Percentiles rank a stretch among this genome's conserved stretches.
phyloP scores from a whole-genome alignment of 768 basidiomycete genomes.

The Mycena olivaceomarginata region DNA sequence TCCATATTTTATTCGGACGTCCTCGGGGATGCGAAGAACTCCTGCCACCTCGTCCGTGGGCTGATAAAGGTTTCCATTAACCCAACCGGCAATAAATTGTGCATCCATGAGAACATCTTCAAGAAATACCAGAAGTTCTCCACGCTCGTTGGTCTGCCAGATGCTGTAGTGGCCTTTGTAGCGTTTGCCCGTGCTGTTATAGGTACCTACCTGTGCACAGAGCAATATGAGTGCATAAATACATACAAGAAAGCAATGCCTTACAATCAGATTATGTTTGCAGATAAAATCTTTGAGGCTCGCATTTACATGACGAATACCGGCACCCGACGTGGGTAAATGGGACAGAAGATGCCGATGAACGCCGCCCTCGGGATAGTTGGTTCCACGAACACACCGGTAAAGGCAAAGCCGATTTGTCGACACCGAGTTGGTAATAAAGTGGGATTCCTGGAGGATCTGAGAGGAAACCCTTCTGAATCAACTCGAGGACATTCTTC shows the following conservation, averaged over 20 bases:
- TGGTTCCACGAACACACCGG: slow-evolving; percentile 55
- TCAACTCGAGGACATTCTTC: slow-evolving; percentile 47
- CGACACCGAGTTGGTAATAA: slow-evolving; percentile 43
- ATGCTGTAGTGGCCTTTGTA: slow-evolving; percentile 21
- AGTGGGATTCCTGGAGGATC: slow-evolving; percentile 56
- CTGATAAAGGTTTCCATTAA: slow-evolving; percentile 42
- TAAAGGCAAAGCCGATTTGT: slow-evolving; percentile 51
- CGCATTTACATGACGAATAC: slow-evolving; percentile 46
- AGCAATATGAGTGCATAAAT: neutral
- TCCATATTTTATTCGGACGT: slow-evolving; percentile 1
- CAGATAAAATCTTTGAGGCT: slow-evolving; percentile 48
- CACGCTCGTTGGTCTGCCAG: slow-evolving; percentile 6
- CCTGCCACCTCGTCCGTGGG: slow-evolving; percentile 29
- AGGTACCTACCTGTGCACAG: slow-evolving; percentile 35
- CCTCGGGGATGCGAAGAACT: slow-evolving; percentile 32
- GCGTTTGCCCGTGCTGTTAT: slow-evolving; percentile 42
- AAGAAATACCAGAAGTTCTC: neutral
- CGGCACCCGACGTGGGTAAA: slow-evolving; percentile 48
- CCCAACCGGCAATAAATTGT: slow-evolving; percentile 6
- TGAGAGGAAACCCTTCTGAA: slow-evolving; percentile 50
- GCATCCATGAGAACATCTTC: neutral
- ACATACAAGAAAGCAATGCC: neutral
- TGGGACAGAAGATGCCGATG: slow-evolving; percentile 53
- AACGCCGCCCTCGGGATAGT: slow-evolving; percentile 58
- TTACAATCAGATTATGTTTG: slow-evolving; percentile 51